Base-by-base conservation (phyloP, 2,329 filamentous ascomycete species). In the Ophiostoma sp. region DNA sequence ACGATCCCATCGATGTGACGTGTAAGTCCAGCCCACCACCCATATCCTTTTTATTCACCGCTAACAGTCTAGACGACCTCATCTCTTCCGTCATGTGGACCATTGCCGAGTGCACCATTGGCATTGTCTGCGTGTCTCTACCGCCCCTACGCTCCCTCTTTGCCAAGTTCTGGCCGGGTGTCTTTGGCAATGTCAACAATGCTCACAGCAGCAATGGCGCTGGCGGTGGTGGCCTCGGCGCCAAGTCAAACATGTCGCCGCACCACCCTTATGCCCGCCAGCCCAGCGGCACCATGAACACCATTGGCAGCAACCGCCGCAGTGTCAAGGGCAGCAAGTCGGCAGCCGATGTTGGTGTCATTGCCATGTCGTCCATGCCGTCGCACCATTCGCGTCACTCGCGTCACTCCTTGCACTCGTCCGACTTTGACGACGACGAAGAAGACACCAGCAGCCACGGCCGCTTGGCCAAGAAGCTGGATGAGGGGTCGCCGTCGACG, bases 121-220 rank as follows among this genome's bases (percentile, higher is more conserved):
- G 78, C 64, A 82, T 82, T 73, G 76, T 80, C 42, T 81, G 79
- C 74, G 80, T 80, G 11, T 81, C 80, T 7, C 74, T 81, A n/a
- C 80, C 80, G 3, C 78, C 78, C 9, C 76, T 82, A 42, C 74
- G 79, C n/a, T 63, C 74, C 7, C 55, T 77, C 22, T 28, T 77
- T 45, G 72, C 69, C 48, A 61, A 45, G 6, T 22, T 72, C 28
- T 45, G 74, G n/a, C 76, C 76, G 15, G n/a, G 70, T 52, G 31
- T 75, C 17, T 75, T 75, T 63, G 48, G 55, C 48, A 22, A 15
- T 2, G 17, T 8, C 28, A 50, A 52, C 39, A 28, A 25, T 45
- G 59, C 15, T 4, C 31, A 15, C 22, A 4, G 28, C 15, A 11
- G 42, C 12, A 8, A 31, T 12, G 15, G 25, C 50, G 17, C 39